Evolutionary conservation across 495 filamentous ascomycete genomes (phyloP).

Genomic region (Penicillium desertorum): DNA sequence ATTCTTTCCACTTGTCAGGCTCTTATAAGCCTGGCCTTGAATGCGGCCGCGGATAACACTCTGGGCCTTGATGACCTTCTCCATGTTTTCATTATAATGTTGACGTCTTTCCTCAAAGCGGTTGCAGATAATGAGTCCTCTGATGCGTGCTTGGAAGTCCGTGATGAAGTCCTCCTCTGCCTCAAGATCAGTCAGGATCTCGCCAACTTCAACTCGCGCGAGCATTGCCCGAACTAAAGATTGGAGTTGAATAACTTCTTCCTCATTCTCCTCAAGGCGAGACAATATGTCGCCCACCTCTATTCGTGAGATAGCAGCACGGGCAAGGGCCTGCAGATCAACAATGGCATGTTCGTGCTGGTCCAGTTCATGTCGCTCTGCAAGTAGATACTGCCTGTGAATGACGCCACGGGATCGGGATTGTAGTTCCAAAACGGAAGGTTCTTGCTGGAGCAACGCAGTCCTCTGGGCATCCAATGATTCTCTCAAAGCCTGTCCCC

Average conservation of each 20-base stretch:
- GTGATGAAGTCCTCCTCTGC: slow-evolving; percentile 72
- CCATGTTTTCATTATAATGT: slow-evolving; percentile 94
- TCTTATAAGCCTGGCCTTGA: slow-evolving; percentile 97
- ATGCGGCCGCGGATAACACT: slow-evolving; percentile 92
- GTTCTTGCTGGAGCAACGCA: slow-evolving; percentile 36
- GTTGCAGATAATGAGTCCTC: slow-evolving; percentile 70
- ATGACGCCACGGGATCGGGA: slow-evolving; percentile 46
- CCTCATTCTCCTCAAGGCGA: slow-evolving; percentile 78
- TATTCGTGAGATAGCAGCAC: slow-evolving; percentile 73
- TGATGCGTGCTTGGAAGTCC: slow-evolving; percentile 71
- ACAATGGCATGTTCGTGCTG: slow-evolving; percentile 57
- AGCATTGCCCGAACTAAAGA: slow-evolving; percentile 75
- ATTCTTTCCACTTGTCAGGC: slow-evolving; percentile 92
- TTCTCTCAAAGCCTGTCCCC: slow-evolving; percentile 37
- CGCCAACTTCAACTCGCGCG: slow-evolving; percentile 67
- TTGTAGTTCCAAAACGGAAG: slow-evolving; percentile 46
- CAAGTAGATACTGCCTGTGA: slow-evolving; percentile 40
- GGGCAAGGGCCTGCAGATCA: slow-evolving; percentile 66
- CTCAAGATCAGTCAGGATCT: slow-evolving; percentile 70
- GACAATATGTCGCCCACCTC: slow-evolving; percentile 69
- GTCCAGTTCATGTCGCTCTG: slow-evolving; percentile 58
- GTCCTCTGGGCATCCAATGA: slow-evolving; percentile 35
- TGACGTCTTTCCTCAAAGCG: slow-evolving; percentile 80
- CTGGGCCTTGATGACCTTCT: slow-evolving; percentile 97
- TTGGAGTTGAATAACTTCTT: slow-evolving; percentile 69